Conservation (phyloP, 2,329 filamentous ascomycete species). For the Alternaria gaisen region DNA sequence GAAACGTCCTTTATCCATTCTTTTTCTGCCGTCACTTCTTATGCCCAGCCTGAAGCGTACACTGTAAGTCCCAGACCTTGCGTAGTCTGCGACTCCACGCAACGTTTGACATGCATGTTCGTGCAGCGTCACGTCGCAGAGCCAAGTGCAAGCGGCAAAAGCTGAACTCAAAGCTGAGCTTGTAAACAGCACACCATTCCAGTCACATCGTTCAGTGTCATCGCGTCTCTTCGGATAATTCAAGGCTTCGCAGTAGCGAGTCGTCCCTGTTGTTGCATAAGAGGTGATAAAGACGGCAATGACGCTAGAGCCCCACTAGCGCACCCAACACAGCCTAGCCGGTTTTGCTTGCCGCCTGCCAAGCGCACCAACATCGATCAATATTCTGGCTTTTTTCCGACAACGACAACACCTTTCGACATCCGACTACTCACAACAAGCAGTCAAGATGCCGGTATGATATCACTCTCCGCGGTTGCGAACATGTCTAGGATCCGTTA, state of each 20-base stretch:
- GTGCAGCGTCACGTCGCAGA: background rate
- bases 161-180: background rate
- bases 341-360: slow-evolving; percentile 9
- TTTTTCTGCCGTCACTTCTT: too few species aligned
- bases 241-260: background rate
- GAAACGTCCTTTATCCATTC: too few species aligned
- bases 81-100: too few species aligned
- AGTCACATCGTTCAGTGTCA: too few species aligned
- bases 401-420: slow-evolving; percentile 45
- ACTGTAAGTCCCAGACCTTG: too few species aligned
- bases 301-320: background rate
- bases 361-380: slow-evolving; percentile 16
- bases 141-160: background rate
- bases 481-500: background rate
- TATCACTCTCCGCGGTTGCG: slow-evolving; percentile 12
- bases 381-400: slow-evolving; percentile 18
- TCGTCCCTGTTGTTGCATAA: background rate
- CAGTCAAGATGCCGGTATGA: slow-evolving; percentile 53
- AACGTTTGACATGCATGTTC: background rate
- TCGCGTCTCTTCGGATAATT: background rate
- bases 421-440: slow-evolving; percentile 44
- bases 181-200: background rate
- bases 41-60: too few species aligned
- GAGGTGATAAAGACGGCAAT: background rate
- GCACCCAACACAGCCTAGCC: slow-evolving; percentile 6